A percentile compares a stretch with the other conserved stretches of the same genome.
Conservation (phyloP, 768 basidiomycete genomes). For the Hortiboletus flavorubellus region DNA sequence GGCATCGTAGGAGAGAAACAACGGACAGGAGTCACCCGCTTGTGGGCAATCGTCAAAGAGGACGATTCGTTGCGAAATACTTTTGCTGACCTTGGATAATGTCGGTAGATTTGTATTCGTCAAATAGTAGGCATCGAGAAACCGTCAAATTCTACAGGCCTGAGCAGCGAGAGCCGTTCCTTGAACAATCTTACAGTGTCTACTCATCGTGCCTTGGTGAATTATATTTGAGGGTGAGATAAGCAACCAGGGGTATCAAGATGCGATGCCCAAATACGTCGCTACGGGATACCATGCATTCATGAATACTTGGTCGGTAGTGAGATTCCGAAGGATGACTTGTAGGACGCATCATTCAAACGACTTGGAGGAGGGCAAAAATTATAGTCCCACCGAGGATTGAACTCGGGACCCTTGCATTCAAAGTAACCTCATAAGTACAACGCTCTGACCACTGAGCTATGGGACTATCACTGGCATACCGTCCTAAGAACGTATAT, state of each 20-base stretch:
- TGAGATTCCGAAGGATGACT: not conserved
- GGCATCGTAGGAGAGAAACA: slow-evolving; percentile 10
- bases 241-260: too few relatives aligned
- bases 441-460: slow-evolving; percentile 63
- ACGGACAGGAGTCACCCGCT: slow-evolving; percentile 22
- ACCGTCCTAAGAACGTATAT: not conserved
- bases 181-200: not conserved
- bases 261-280: too few relatives aligned
- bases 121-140: not conserved
- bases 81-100: not conserved
- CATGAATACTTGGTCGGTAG: not conserved
- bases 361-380: slow-evolving; percentile 16
- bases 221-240: not conserved
- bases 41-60: slow-evolving; percentile 16
- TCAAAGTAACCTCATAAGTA: slow-evolving; percentile 53
- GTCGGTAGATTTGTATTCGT: not conserved
- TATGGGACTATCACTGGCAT: slow-evolving; percentile 40
- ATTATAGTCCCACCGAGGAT: slow-evolving; percentile 59
- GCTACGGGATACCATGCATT: too few relatives aligned
- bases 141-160: not conserved
- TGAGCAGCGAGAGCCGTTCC: not conserved
- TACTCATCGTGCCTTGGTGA: not conserved
- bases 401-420: slow-evolving; percentile 65
- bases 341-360: not conserved
- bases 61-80: slow-evolving; percentile 1